phyloP scores from a whole-genome alignment of 306 rosid genomes.

The Purshia tridentata region DNA sequence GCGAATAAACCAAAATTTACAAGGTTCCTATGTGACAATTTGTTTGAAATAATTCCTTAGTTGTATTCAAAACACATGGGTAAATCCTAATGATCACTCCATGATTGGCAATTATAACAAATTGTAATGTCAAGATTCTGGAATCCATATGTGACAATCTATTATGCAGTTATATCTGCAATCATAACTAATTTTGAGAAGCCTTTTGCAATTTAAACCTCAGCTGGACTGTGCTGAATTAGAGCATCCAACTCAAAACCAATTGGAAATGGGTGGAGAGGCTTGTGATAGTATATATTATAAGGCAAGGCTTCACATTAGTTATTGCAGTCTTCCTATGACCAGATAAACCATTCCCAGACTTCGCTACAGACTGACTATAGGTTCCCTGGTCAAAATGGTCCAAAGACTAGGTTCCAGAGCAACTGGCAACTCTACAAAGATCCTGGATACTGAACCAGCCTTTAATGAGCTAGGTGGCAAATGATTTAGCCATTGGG shows the following conservation, averaged over 20 bases:
- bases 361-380: neutral
- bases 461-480: neutral
- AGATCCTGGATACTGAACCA: neutral
- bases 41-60: neutral
- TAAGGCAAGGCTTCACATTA: too few relatives aligned
- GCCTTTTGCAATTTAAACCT: neutral
- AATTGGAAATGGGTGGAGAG: too few relatives aligned
- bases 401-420: neutral
- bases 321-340: too few relatives aligned
- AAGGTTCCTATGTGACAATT: neutral
- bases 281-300: too few relatives aligned
- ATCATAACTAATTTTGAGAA: neutral
- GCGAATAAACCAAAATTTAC: neutral
- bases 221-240: neutral
- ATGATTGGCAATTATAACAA: neutral
- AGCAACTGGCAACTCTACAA: neutral
- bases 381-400: neutral
- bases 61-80: neutral
- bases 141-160: neutral
- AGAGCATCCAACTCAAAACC: too few relatives aligned
- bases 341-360: neutral
- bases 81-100: neutral
- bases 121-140: neutral
- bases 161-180: neutral
- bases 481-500: neutral